Base-by-base conservation (phyloP, 768 basidiomycete genomes). In the Lactarius hengduanensis region DNA sequence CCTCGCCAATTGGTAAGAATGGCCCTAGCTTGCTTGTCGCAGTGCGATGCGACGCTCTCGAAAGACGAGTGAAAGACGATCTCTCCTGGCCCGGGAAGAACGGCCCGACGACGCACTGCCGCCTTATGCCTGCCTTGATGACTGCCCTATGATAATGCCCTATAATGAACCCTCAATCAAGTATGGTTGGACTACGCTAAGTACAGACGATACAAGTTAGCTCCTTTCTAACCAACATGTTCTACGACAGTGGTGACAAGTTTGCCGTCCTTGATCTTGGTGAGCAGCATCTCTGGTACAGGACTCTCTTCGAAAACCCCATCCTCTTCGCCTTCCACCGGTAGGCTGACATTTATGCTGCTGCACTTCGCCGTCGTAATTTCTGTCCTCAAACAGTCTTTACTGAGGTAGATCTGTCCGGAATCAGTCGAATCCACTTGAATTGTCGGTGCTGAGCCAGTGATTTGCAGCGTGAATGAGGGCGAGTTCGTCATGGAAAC, bases 341-440 rank as follows among this genome's bases (percentile, higher is more conserved):
- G 95, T 26, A 98, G 74, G 71, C 86, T 92, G 69, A 99, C 81
- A 77, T 98, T 99, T 77, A 99, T 91, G 38, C 87, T 82, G 72
- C 91, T 94, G 77, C 93, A 96, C 78, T 98, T 98, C 59, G 94
- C 90, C 0, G 95, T 96, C 34, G 92, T 92, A 72, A 99, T 90
- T 78, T 98, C 95, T 11, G 86, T 83, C 63, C 76, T 83, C 59
- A 98, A 80, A 70, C 89, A 90, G 15, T 84, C 86, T 73, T 88
- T 90, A 28, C 93, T 95, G 45, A 99, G 84, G 78, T 92, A 99
- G 70, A 99, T 87, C 75, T 94, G 92, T 6, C 97, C 97, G 8
- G 91, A 92, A 77, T 98, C 97, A 16, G 94, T 96, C 18, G 90
- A 89, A 77, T 99, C 97, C 22, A 99, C 78, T 73, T 96, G 92